Evolutionary conservation across 805 yeast species (phyloP).

Genomic region (Saccharomyces eubayanus): DNA sequence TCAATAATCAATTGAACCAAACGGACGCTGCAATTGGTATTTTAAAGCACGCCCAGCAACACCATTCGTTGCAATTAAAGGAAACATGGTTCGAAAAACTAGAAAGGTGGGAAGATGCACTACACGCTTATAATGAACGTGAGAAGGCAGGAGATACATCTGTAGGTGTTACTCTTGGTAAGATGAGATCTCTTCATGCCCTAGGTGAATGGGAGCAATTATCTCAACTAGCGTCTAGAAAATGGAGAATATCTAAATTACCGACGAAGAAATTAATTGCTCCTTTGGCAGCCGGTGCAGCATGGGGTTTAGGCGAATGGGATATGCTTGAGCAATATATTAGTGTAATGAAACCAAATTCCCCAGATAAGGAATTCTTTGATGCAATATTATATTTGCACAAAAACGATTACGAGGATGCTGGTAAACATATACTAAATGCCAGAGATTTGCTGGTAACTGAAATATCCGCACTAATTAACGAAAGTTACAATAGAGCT

Average conservation of each 20-base stretch:
- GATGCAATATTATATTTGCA: conserved; percentile 80
- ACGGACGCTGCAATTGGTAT: conserved; percentile 96
- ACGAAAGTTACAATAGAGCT: conserved; percentile 91
- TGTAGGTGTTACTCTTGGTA: conserved; percentile 86
- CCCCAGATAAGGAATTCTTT: conserved; percentile 91
- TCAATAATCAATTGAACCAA: conserved; percentile 88
- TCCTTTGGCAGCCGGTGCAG: conserved; percentile 94
- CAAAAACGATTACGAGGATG: conserved; percentile 73
- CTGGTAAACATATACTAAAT: conserved; percentile 61
- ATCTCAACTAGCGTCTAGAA: conserved; percentile 72
- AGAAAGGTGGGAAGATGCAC: conserved; percentile 95
- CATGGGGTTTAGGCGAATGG: conserved; percentile 97
- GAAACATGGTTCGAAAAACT: conserved; percentile 95
- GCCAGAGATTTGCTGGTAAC: conserved; percentile 88
- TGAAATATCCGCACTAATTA: conserved; percentile 84
- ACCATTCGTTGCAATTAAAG: conserved; percentile 77
- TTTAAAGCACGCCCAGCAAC: conserved; percentile 81
- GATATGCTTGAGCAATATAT: conserved; percentile 88
- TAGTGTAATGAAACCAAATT: conserved; percentile 76
- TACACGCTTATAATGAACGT: conserved; percentile 75
- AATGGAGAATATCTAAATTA: conserved; percentile 66
- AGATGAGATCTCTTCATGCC: conserved; percentile 93
- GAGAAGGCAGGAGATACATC: conserved; percentile 46
- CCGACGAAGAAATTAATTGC: conserved; percentile 78
- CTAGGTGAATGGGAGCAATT: conserved; percentile 94